Percentiles rank a stretch among this genome's conserved stretches.
Evolutionary conservation across 2,329 filamentous ascomycete genomes (phyloP).

Genomic region (Simplicillium aogashimaense): DNA sequence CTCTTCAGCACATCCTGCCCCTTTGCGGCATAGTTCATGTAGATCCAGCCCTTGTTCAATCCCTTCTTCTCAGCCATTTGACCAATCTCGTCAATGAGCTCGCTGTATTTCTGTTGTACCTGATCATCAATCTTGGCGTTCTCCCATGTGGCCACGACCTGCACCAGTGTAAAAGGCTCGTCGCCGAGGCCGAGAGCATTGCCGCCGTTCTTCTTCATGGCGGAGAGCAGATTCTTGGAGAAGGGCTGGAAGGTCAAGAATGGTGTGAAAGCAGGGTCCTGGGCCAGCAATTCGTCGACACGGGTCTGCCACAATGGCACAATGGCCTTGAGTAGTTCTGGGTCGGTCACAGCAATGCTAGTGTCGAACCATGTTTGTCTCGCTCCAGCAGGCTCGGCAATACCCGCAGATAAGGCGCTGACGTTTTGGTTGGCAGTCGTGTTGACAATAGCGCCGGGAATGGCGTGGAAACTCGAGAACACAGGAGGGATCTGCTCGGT

Average conservation of each 20-base stretch:
- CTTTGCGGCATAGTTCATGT: constrained; percentile 23
- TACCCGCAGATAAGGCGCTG: constrained; percentile 12
- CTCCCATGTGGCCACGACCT: constrained; percentile 15
- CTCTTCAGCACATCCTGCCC: constrained; percentile 25
- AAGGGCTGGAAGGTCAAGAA: constrained; percentile 27
- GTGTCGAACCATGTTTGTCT: constrained; percentile 20
- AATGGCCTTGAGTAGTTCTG: constrained; percentile 16
- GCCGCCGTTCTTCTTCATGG: constrained; percentile 24
- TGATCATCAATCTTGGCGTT: constrained; percentile 16
- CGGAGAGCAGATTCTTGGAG: constrained; percentile 19
- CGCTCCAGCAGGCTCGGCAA: constrained; percentile 13
- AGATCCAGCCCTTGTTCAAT: constrained; percentile 20
- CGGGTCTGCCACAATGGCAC: constrained; percentile 14
- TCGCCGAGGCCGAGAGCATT: constrained; percentile 30
- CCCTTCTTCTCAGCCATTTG: constrained; percentile 17
- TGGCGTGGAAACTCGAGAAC: constrained; percentile 13
- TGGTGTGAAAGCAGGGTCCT: constrained; percentile 9
- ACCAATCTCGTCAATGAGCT: constrained; percentile 8
- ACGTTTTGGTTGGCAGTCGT: constrained; percentile 14
- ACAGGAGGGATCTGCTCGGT: constrained; percentile 8
- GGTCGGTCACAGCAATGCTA: constrained; percentile 13
- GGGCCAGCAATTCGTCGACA: constrained; percentile 6
- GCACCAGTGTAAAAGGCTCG: constrained; percentile 21
- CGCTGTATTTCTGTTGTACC: constrained; percentile 12
- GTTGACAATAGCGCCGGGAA: constrained; percentile 11